Percentiles rank a stretch among this genome's conserved stretches.
These are phyloP conservation scores for Vicia sativa DNA, from an alignment of 306 rosid genomes.

Conservation along the genomic window DNA sequence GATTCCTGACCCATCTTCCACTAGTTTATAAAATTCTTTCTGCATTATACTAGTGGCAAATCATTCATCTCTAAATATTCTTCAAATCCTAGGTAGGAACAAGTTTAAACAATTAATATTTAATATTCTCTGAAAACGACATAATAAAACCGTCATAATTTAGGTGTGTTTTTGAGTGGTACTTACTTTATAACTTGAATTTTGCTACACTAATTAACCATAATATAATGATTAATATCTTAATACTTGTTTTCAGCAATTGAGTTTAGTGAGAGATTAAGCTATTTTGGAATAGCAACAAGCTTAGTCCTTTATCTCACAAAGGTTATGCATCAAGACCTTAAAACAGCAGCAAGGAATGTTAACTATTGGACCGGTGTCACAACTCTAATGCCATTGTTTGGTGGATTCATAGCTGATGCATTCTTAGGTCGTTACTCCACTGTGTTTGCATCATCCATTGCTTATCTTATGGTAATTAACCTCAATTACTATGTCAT, in stretches of 20 bases:
- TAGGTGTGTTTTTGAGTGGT: too few species aligned
- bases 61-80: not conserved
- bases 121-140: too few species aligned
- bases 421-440: constrained; percentile 83
- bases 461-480: constrained; percentile 71
- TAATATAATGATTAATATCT: not conserved
- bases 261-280: constrained; percentile 91
- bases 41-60: not conserved
- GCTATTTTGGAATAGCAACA: constrained; percentile 82
- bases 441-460: constrained; percentile 63
- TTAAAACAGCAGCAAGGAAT: constrained; percentile 77
- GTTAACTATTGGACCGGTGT: constrained; percentile 92
- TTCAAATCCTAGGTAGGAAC: too few species aligned
- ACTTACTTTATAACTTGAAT: not conserved
- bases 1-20: not conserved
- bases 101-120: too few species aligned
- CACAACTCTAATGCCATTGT: constrained; percentile 80
- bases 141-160: too few species aligned
- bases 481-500: constrained; percentile 1
- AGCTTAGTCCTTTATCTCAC: constrained; percentile 85
- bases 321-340: constrained; percentile 72
- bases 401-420: constrained; percentile 94
- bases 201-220: not conserved
- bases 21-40: not conserved
- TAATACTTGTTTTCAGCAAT: constrained; percentile 57